Conservation (phyloP, 352 stramenopile genomes). For the Pythium dissotocum region DNA sequence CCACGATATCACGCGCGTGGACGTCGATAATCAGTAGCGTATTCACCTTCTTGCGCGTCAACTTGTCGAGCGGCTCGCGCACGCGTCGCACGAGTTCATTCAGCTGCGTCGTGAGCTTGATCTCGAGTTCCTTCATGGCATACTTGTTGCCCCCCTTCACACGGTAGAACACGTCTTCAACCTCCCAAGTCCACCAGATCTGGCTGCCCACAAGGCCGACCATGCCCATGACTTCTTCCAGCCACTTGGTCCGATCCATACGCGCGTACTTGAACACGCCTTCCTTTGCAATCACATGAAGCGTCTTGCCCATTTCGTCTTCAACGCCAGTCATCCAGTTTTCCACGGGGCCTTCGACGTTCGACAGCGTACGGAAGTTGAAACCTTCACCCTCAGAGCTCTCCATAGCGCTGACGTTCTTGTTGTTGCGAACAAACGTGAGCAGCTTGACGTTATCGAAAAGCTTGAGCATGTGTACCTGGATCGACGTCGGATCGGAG, state of each 20-base stretch:
- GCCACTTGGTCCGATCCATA: conserved; percentile 85
- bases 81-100: conserved; percentile 92
- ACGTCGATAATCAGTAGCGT: conserved; percentile 91
- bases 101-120: conserved; percentile 87
- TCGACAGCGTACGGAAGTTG: conserved; percentile 68
- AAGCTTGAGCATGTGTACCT: conserved; percentile 95
- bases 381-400: conserved; percentile 92
- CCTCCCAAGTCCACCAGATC: conserved; percentile 95
- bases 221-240: conserved; percentile 91
- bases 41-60: conserved; percentile 93
- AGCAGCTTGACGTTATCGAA: conserved; percentile 95
- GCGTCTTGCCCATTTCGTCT: conserved; percentile 86
- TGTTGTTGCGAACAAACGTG: conserved; percentile 89
- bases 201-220: conserved; percentile 91
- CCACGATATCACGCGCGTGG: conserved; percentile 89
- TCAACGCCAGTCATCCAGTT: conserved; percentile 93
- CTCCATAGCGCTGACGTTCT: conserved; percentile 89
- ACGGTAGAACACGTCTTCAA: conserved; percentile 92
- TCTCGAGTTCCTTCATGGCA: conserved; percentile 92
- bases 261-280: conserved; percentile 92
- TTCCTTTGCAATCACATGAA: conserved; percentile 92
- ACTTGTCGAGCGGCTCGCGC: conserved; percentile 79
- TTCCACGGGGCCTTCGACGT: conserved; percentile 91
- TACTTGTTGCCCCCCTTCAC: conserved; percentile 92
- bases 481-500: conserved; percentile 91